phyloP scores from a whole-genome alignment of 768 basidiomycete genomes.

The Pholiota microspora region DNA sequence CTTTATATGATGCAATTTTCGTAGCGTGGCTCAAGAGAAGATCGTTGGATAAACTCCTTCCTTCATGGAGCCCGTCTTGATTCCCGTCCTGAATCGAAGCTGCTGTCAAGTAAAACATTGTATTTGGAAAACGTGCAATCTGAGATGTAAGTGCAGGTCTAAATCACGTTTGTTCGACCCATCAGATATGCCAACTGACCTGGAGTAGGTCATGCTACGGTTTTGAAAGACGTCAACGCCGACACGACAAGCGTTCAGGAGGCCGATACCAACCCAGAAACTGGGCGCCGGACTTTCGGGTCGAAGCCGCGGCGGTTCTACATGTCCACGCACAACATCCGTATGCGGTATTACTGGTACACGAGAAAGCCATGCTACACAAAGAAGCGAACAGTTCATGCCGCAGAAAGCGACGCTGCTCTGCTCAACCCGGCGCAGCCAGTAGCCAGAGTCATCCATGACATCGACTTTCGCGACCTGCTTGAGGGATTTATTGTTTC shows the following conservation, averaged over 20 bases:
- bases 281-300: conserved; percentile 12
- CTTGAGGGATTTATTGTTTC: not conserved
- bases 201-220: not conserved
- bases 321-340: conserved; percentile 5
- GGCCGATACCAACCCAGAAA: conserved; percentile 13
- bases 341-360: conserved; percentile 11
- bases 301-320: conserved; percentile 10
- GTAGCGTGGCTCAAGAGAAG: not conserved
- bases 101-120: not conserved
- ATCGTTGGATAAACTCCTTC: not conserved
- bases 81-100: not conserved
- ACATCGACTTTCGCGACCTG: not conserved
- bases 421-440: not conserved
- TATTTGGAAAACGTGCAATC: not conserved
- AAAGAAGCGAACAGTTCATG: not conserved
- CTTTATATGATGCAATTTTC: not conserved
- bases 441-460: not conserved
- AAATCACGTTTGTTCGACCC: not conserved
- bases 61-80: not conserved
- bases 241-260: conserved; percentile 1
- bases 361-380: conserved; percentile 10
- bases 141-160: not conserved
- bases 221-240: conserved; percentile 6
- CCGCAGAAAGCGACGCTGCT: not conserved
- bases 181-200: not conserved